phyloP scores from a whole-genome alignment of 176 grass and related monocot genomes.

The Phoenix dactylifera region DNA sequence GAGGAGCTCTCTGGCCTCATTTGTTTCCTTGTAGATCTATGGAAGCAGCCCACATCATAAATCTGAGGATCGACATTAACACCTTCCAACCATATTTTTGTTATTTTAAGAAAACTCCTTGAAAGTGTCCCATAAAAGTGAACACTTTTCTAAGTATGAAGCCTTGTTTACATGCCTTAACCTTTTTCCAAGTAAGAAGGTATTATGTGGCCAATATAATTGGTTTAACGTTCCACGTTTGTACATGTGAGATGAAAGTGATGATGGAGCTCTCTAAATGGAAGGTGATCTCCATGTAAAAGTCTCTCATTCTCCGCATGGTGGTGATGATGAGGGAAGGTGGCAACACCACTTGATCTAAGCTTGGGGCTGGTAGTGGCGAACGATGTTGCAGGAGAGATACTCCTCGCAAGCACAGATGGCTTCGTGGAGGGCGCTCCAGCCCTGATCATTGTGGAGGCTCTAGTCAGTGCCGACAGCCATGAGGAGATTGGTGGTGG shows the following conservation, averaged over 20 bases:
- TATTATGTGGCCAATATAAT: too few species aligned
- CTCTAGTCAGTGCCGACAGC: background rate
- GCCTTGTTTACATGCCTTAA: too few species aligned
- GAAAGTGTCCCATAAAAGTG: too few species aligned
- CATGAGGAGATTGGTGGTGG: background rate
- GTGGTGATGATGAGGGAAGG: background rate
- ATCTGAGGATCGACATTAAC: too few species aligned
- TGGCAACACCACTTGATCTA: background rate
- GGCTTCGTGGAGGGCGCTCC: background rate
- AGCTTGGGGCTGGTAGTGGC: background rate
- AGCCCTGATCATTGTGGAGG: slow-evolving; percentile 1
- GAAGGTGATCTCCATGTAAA: slow-evolving; percentile 12
- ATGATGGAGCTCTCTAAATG: slow-evolving; percentile 9
- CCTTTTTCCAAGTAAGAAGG: too few species aligned
- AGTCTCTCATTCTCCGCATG: background rate
- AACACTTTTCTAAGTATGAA: too few species aligned
- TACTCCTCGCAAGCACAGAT: background rate
- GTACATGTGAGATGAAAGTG: background rate
- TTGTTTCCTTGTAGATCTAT: too few species aligned
- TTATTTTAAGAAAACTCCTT: too few species aligned
- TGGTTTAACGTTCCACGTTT: too few species aligned
- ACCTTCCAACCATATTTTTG: too few species aligned
- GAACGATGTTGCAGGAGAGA: background rate
- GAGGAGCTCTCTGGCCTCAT: too few species aligned
- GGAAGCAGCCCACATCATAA: too few species aligned